Evolutionary conservation across 2,329 filamentous ascomycete species (phyloP).

Genomic region (Trichoderma harzianum): DNA sequence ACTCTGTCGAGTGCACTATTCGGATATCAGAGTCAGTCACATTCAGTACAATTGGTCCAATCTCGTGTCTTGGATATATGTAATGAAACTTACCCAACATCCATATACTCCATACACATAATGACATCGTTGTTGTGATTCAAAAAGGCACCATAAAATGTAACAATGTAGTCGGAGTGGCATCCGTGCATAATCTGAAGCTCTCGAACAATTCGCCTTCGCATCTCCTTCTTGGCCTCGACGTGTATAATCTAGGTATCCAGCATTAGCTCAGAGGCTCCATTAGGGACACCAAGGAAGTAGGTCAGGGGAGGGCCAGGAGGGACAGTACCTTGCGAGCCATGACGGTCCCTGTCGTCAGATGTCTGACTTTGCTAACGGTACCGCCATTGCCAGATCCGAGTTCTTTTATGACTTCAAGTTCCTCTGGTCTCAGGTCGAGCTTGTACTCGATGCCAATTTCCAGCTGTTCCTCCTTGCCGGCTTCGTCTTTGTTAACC

Average conservation of each 20-base stretch:
- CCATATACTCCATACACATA: slow-evolving; percentile 99
- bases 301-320: not conserved
- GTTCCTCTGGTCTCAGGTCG: slow-evolving; percentile 84
- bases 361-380: slow-evolving; percentile 95
- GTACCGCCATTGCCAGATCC: slow-evolving; percentile 96
- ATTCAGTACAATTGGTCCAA: not conserved
- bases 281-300: slow-evolving; percentile 12
- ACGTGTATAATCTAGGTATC: slow-evolving; percentile 82
- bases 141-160: slow-evolving; percentile 94
- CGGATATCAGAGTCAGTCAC: not conserved
- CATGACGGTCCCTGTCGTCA: slow-evolving; percentile 94
- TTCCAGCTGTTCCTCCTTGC: slow-evolving; percentile 66
- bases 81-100: slow-evolving; percentile 73
- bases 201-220: slow-evolving; percentile 94
- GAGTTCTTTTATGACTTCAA: slow-evolving; percentile 90
- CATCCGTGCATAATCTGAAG: slow-evolving; percentile 98
- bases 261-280: not conserved
- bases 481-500: slow-evolving; percentile 56
- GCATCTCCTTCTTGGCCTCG: slow-evolving; percentile 94
- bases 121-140: slow-evolving; percentile 97
- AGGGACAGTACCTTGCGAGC: slow-evolving; percentile 76
- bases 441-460: slow-evolving; percentile 97
- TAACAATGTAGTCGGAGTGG: slow-evolving; percentile 94
- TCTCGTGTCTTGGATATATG: not conserved
- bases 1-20: slow-evolving; percentile 84